Percentiles rank a stretch among this genome's conserved stretches.
Conservation (phyloP, 257 asterid genomes). For the Fraxinus excelsior region DNA sequence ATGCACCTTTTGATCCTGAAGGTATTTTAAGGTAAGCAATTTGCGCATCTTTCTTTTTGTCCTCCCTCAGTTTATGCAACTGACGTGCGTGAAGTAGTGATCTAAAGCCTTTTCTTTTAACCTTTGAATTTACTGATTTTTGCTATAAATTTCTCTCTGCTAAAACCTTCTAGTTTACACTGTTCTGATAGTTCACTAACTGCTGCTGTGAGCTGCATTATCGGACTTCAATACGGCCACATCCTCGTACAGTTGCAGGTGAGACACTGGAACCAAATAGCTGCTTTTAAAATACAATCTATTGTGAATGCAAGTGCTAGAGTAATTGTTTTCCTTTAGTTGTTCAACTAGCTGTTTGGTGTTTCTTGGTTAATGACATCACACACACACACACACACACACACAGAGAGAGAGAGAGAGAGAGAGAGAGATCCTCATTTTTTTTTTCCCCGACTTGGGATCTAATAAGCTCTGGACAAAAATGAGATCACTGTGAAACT, state of each 20-base stretch:
- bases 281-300: slow-evolving; percentile 11
- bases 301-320: background rate
- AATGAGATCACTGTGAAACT: background rate
- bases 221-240: slow-evolving; percentile 91
- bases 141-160: background rate
- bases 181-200: slow-evolving; percentile 64
- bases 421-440: background rate
- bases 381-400: too few relatives aligned
- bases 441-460: background rate
- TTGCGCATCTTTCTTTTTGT: background rate
- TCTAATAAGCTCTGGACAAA: background rate
- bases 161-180: background rate
- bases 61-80: background rate
- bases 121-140: background rate
- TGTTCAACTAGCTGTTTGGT: background rate
- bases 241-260: slow-evolving; percentile 70
- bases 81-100: background rate
- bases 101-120: background rate
- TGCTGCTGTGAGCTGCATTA: slow-evolving; percentile 71
- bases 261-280: slow-evolving; percentile 2
- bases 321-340: background rate
- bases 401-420: too few relatives aligned
- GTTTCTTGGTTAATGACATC: background rate
- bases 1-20: slow-evolving; percentile 89
- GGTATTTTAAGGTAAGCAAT: slow-evolving; percentile 75